These are phyloP conservation scores for Arthrobotrys conoides DNA, from an alignment of 2,329 filamentous ascomycete genomes.

Conservation along the genomic window DNA sequence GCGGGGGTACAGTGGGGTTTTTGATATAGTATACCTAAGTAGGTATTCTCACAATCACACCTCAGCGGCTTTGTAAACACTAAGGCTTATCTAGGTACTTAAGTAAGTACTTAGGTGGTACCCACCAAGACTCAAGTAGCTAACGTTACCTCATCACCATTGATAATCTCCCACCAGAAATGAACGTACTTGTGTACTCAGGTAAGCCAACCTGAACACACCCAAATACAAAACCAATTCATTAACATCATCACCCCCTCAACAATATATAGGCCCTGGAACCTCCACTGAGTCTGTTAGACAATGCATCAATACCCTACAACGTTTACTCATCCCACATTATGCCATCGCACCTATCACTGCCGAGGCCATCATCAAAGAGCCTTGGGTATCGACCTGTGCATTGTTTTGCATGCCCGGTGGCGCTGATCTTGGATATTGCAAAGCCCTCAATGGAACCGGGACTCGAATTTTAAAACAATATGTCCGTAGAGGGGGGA, in stretches of 20 bases:
- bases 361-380: slow-evolving; percentile 83
- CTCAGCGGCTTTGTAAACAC: too few relatives aligned
- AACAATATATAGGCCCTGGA: slow-evolving; percentile 76
- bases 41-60: too few relatives aligned
- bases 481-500: slow-evolving; percentile 86
- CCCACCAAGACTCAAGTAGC: neutral
- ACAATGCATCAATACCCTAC: slow-evolving; percentile 88
- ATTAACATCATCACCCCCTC: slow-evolving; percentile 41
- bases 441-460: slow-evolving; percentile 85
- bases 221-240: neutral
- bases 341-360: slow-evolving; percentile 92
- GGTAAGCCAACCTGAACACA: slow-evolving; percentile 71
- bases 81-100: too few relatives aligned
- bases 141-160: neutral
- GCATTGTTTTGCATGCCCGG: slow-evolving; percentile 92
- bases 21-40: too few relatives aligned
- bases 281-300: slow-evolving; percentile 89
- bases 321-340: slow-evolving; percentile 85
- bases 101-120: neutral
- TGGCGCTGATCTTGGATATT: slow-evolving; percentile 94
- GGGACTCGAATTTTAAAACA: slow-evolving; percentile 88
- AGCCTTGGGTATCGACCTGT: slow-evolving; percentile 90
- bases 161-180: neutral
- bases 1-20: too few relatives aligned
- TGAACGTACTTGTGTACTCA: slow-evolving; percentile 91